These are phyloP conservation scores for Candida ovalis DNA, from an alignment of 805 yeast species.

Conservation along the genomic window DNA sequence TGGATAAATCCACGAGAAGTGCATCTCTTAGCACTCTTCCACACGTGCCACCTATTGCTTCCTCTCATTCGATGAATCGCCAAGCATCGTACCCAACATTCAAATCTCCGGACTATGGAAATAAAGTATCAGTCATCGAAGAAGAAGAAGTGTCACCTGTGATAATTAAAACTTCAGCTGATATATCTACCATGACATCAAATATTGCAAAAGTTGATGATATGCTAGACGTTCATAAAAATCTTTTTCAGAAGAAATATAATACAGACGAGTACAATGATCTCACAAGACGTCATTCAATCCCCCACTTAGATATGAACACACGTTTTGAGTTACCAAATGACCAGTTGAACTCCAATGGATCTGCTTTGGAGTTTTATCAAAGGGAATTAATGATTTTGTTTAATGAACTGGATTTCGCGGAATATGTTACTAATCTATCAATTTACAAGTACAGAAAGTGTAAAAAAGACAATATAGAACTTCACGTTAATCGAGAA, in stretches of 20 bases:
- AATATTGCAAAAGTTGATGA: conserved; percentile 4
- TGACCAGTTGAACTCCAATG: background rate
- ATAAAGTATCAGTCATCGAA: background rate
- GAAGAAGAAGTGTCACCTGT: background rate
- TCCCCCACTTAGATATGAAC: conserved; percentile 6
- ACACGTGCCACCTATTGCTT: background rate
- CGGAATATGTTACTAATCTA: conserved; percentile 47
- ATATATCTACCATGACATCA: background rate
- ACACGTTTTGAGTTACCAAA: background rate
- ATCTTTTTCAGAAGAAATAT: conserved; percentile 14
- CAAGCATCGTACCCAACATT: background rate
- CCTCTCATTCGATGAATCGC: background rate
- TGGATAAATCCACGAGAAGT: background rate
- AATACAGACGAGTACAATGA: background rate
- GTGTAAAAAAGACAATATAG: conserved; percentile 31
- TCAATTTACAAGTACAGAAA: conserved; percentile 20
- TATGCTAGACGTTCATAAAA: conserved; percentile 18
- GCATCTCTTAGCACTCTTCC: background rate
- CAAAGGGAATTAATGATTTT: conserved; percentile 54
- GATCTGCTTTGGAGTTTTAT: conserved; percentile 36
- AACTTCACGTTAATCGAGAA: conserved; percentile 4
- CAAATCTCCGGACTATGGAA: background rate
- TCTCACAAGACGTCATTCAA: conserved; percentile 5
- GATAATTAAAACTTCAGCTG: background rate
- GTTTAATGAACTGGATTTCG: conserved; percentile 60